Evolutionary conservation across 2,329 filamentous ascomycete genomes (phyloP), one percentile per base, ranked within the genome.

Genomic region (Colletotrichum musicola): DNA sequence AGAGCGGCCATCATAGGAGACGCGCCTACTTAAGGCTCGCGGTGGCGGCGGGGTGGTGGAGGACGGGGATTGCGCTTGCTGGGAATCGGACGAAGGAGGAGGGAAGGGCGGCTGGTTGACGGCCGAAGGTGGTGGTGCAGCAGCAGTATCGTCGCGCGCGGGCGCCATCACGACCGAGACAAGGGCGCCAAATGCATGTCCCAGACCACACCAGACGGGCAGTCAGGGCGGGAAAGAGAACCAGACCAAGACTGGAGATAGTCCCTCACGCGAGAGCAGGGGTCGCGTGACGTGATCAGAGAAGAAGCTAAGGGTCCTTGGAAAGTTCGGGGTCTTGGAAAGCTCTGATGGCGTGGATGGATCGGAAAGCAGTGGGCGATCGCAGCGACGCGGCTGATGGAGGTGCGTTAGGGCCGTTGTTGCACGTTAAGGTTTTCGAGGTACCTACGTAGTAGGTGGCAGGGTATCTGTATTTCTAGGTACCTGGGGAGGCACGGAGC

Each of bases 211-310:
- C 10, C 40, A 42, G 13, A 35, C 9, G 30, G 30, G 30, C 30
- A 35, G 30, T 35, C 30, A 35, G 42, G n/a, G 40, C 40, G 51
- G 16, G 35, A 49, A 27, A 44, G 18, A 25, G 42, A 25, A 51
- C 20, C 4, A 35, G 30, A 12, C 13, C 13, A 22, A 27, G 5
- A 7, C 49, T 56, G 56, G 51, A 14, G 50, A 44, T 58, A 22
- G 63, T 46, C 60, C 35, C 54, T 55, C 44, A 44, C 70, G 64
- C 64, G 46, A 67, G 54, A 58, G 59, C 70, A 68, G 50, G 70
- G 68, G 68, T 71, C 69, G 35, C 81, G 81, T 64, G 79, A 78
- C n/a, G 44, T 69, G 20, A 59, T 72, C 47, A 42, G 47, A 47
- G 44, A 49, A 58, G 55, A 44, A 18, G 16, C 54, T 49, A 58